Percentiles rank a stretch among this genome's conserved stretches.
Conservation (phyloP, 495 filamentous ascomycete species). For the Sabuloglossum arenarium region DNA sequence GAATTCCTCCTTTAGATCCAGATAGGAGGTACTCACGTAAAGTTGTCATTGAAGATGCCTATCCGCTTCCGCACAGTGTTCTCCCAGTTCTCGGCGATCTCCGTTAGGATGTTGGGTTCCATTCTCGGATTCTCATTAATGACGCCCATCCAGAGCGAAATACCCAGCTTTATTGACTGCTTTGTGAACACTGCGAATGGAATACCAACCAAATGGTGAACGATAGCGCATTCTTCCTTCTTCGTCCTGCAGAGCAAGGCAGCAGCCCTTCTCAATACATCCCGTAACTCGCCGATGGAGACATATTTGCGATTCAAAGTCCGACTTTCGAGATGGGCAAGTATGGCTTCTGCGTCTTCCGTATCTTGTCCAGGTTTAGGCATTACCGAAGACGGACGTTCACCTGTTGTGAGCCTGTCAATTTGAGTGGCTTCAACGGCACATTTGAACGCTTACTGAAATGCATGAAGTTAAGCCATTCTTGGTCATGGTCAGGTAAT, state of each 20-base stretch:
- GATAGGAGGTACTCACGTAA: constrained; percentile 27
- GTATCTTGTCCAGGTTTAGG: neutral
- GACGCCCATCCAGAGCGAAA: constrained; percentile 87
- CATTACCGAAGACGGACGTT: neutral
- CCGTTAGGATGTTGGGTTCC: constrained; percentile 60
- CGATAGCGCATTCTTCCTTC: constrained; percentile 49
- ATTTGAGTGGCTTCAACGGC: neutral
- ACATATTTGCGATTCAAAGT: constrained; percentile 41
- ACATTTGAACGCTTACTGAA: neutral
- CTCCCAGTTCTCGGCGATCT: constrained; percentile 79
- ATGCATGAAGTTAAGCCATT: constrained; percentile 37
- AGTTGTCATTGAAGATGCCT: constrained; percentile 59
- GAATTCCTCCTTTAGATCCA: neutral
- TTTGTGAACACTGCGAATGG: constrained; percentile 87
- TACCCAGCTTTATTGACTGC: constrained; percentile 83
- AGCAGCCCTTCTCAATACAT: constrained; percentile 63
- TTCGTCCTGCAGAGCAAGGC: constrained; percentile 59
- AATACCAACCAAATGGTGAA: constrained; percentile 70
- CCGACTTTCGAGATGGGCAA: constrained; percentile 46
- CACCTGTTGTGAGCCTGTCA: neutral
- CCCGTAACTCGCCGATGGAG: constrained; percentile 52
- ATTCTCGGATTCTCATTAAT: constrained; percentile 89
- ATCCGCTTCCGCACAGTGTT: constrained; percentile 46
- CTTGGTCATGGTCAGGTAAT: constrained; percentile 36
- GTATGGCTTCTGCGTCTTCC: constrained; percentile 24